phyloP scores from a whole-genome alignment of 1,284 basidiomycete genomes.

The Moesziomyces sp. region DNA sequence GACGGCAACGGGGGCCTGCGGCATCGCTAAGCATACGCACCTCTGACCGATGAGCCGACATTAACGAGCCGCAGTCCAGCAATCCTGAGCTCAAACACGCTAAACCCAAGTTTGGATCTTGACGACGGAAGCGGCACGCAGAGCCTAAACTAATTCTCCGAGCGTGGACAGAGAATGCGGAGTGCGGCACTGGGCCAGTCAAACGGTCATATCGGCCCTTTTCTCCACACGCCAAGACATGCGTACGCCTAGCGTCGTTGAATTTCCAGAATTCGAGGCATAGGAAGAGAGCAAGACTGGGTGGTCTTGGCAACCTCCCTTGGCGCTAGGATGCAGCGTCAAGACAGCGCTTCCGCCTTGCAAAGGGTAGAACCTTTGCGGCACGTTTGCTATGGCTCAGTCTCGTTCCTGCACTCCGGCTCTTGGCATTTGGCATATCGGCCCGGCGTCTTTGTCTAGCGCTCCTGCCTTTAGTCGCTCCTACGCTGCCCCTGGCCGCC shows the following conservation, averaged over 20 bases:
- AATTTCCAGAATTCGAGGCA: background rate
- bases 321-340: slow-evolving; percentile 14
- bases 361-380: background rate
- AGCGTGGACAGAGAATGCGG: background rate
- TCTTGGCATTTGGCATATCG: background rate
- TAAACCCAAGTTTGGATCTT: background rate
- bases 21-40: too few relatives aligned
- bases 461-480: too few relatives aligned
- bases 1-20: too few relatives aligned
- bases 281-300: slow-evolving; percentile 33
- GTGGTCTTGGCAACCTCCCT: slow-evolving; percentile 15
- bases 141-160: slow-evolving; percentile 34
- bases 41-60: too few relatives aligned
- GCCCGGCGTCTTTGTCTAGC: too few relatives aligned
- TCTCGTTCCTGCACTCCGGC: background rate
- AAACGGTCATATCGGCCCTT: background rate
- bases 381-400: background rate
- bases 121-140: background rate
- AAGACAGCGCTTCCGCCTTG: background rate
- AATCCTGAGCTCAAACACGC: background rate
- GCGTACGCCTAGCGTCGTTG: slow-evolving; percentile 14
- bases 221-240: slow-evolving; percentile 34
- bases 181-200: slow-evolving; percentile 6
- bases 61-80: too few relatives aligned
- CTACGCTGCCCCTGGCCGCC: too few relatives aligned